Base-by-base conservation (phyloP, 2,329 filamentous ascomycete species). In the Acarospora socialis region DNA sequence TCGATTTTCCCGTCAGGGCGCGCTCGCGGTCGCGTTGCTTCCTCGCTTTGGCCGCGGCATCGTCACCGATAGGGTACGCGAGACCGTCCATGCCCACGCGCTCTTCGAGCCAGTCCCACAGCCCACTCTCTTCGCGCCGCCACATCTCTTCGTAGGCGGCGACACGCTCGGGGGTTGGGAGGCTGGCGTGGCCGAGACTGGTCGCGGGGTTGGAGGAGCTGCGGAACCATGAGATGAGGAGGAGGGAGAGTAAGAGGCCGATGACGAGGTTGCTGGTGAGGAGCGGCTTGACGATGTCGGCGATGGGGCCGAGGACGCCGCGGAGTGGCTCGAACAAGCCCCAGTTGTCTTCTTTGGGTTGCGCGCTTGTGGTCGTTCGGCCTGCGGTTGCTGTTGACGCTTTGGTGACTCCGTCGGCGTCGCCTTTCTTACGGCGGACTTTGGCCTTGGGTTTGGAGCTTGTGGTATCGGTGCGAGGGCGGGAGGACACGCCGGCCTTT, bases 101-200 rank as follows among this genome's bases (percentile, higher is more conserved):
- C 46, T 92, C 81, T 53, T 94, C 86, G 4, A 94, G 61, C 86
- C 86, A 94, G 36, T 81, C 77, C 86, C 86, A 94, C 7, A 94
- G 60, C 46, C 90, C 82, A 42, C 72, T 82, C 51, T 94, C 86
- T 53, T 94, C 83, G 23, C 73, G 65, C 21, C 74, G 68, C 86
- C 87, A 98, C 49, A 95, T 79, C 56, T 93, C 81, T 44, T 95
- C 86, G 51, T 94, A 95, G 0, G 81, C 83, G 2, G 78, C 74
- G 10, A 84, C 59, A 4, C 84, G 71, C 34, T 86, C 74, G 0
- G 80, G 68, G 3, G 60, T 49, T 1, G 56, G 48, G 34, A 61
- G 48, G 10, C 55, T 55, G 0, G 55, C 48, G 15, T 53, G 54
- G 5, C 56, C 53, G 2, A 60, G 44, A 2, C 50, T 46, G 5